Conservation (phyloP, 2,329 filamentous ascomycete species). For the Pseudogymnoascus sp. region DNA sequence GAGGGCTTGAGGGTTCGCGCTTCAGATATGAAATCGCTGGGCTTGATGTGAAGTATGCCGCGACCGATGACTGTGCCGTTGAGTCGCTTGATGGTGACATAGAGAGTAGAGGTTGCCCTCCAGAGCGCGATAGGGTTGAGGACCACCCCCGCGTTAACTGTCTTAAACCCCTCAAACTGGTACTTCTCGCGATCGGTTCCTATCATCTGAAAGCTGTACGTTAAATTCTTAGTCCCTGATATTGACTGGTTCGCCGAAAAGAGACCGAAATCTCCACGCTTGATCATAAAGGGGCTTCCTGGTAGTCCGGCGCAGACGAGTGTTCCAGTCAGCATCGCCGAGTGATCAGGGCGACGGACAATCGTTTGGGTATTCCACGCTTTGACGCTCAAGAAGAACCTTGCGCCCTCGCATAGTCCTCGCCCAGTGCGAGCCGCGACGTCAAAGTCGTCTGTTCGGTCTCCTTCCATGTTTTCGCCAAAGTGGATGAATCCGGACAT, state of each 20-base stretch:
- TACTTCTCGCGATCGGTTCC: constrained; percentile 43
- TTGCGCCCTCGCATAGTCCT: constrained; percentile 45
- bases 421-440: constrained; percentile 43
- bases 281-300: constrained; percentile 53
- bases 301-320: constrained; percentile 46
- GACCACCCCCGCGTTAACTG: constrained; percentile 51
- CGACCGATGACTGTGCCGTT: constrained; percentile 42
- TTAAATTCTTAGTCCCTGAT: constrained; percentile 49
- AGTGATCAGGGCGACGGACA: constrained; percentile 39
- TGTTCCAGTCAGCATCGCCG: constrained; percentile 48
- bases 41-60: constrained; percentile 49
- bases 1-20: constrained; percentile 44
- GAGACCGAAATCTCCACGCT: constrained; percentile 47
- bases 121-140: constrained; percentile 49
- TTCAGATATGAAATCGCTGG: constrained; percentile 45
- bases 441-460: constrained; percentile 43
- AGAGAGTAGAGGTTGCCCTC: constrained; percentile 53
- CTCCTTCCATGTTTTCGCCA: constrained; percentile 32
- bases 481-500: constrained; percentile 54
- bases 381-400: constrained; percentile 51
- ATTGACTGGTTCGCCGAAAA: constrained; percentile 45
- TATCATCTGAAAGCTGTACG: constrained; percentile 53
- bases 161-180: constrained; percentile 54
- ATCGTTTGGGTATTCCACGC: constrained; percentile 43
- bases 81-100: constrained; percentile 44